Evolutionary conservation across 768 basidiomycete species (phyloP).

Genomic region (Xanthoconium stramineum): DNA sequence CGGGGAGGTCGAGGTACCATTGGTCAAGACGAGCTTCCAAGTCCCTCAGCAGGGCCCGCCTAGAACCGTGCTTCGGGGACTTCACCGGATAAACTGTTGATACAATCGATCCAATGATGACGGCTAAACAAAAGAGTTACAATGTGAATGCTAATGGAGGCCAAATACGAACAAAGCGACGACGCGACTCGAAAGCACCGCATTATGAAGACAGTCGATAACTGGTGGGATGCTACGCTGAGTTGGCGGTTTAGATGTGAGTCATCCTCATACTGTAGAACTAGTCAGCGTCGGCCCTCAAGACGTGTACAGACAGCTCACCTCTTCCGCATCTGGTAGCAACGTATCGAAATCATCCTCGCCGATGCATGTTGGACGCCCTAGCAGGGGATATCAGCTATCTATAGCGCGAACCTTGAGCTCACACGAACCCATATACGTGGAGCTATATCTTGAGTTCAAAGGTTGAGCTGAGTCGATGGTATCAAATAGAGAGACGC

Average conservation of each 20-base stretch:
- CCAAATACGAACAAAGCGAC: conserved; percentile 49
- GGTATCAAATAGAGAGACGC: conserved; percentile 17
- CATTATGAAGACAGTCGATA: conserved; percentile 41
- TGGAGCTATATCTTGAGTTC: conserved; percentile 55
- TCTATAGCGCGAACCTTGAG: neutral
- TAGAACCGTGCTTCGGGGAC: conserved; percentile 41
- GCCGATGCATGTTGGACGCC: conserved; percentile 64
- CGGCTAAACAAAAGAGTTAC: conserved; percentile 39
- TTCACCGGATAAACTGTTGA: conserved; percentile 70
- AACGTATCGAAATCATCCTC: conserved; percentile 70
- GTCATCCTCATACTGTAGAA: conserved; percentile 54
- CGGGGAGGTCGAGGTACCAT: conserved; percentile 70
- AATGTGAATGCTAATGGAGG: conserved; percentile 1
- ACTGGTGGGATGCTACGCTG: conserved; percentile 37
- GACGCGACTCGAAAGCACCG: conserved; percentile 55
- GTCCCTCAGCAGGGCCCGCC: conserved; percentile 47
- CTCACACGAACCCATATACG: conserved; percentile 60
- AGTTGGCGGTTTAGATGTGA: conserved; percentile 49
- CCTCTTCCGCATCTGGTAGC: conserved; percentile 54
- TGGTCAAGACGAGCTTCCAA: conserved; percentile 69
- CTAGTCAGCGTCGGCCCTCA: conserved; percentile 5
- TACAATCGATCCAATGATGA: conserved; percentile 66
- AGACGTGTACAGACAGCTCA: conserved; percentile 25
- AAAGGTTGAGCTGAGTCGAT: conserved; percentile 1
- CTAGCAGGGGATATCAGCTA: conserved; percentile 31